A percentile compares a stretch with the other conserved stretches of the same genome.
These are phyloP conservation scores for Populus tremula DNA, from an alignment of 345 rosid species.

Conservation along the genomic window DNA sequence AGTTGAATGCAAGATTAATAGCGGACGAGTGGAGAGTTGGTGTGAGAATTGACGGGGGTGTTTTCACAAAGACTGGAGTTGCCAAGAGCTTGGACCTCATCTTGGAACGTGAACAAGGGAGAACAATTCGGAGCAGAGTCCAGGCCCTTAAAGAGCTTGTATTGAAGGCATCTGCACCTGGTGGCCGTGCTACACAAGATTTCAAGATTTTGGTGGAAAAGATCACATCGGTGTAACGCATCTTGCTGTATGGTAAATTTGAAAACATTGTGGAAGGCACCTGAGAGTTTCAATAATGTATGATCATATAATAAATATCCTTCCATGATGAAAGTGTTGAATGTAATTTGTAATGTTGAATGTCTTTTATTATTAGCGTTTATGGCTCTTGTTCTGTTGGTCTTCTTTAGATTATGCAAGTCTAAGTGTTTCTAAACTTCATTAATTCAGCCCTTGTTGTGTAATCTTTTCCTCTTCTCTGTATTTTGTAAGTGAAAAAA, in stretches of 20 bases:
- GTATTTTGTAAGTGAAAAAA: no score
- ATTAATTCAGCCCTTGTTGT: no score
- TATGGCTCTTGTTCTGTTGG: no score
- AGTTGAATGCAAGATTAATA: not conserved
- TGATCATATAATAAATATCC: no score
- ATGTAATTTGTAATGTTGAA: no score
- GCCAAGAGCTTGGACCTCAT: conserved; percentile 3
- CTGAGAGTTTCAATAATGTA: no score
- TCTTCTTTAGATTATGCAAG: no score
- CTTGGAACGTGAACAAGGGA: not conserved
- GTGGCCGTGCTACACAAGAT: not conserved
- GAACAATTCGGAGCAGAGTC: not conserved
- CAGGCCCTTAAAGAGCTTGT: conserved; percentile 1
- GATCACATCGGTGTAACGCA: not conserved
- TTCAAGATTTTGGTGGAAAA: conserved; percentile 3
- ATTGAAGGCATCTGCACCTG: not conserved
- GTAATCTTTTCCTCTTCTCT: no score
- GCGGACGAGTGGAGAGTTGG: conserved; percentile 17
- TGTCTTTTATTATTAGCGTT: no score
- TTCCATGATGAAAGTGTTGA: no score
- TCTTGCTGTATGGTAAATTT: not conserved
- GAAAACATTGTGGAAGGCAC: no score
- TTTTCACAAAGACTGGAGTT: conserved; percentile 11
- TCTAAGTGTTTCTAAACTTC: no score
- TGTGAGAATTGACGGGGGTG: conserved; percentile 17